Conservation (phyloP, 768 basidiomycete genomes). For the Crepidotus variabilis region DNA sequence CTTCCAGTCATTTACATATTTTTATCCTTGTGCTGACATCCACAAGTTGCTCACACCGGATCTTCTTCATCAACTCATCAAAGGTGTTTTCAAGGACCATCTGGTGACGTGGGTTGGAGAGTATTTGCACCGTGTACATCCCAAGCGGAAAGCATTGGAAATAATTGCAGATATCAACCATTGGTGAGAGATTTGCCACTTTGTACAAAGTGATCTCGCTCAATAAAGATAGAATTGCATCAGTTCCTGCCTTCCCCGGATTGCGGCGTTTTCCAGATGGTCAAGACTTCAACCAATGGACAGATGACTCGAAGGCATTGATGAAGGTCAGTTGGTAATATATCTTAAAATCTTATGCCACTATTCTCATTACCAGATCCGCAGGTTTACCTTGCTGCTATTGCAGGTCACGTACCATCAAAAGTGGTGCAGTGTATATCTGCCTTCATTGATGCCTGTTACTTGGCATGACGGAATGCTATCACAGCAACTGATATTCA, state of each 20-base stretch:
- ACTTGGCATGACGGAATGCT: slow-evolving; percentile 12
- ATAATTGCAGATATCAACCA: slow-evolving; percentile 7
- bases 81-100: slow-evolving; percentile 5
- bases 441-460: slow-evolving; percentile 7
- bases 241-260: background rate
- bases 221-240: background rate
- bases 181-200: slow-evolving; percentile 2
- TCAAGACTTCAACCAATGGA: slow-evolving; percentile 5
- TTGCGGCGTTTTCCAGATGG: slow-evolving; percentile 1
- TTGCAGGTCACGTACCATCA: slow-evolving; percentile 1
- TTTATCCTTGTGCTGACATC: slow-evolving; percentile 1
- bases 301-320: slow-evolving; percentile 13
- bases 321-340: slow-evolving; percentile 4
- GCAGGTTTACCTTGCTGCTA: slow-evolving; percentile 7
- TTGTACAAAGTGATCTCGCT: background rate
- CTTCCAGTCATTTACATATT: slow-evolving; percentile 7
- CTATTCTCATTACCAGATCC: background rate
- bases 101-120: slow-evolving; percentile 1
- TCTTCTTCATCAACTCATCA: slow-evolving; percentile 2
- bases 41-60: slow-evolving; percentile 4
- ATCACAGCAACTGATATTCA: slow-evolving; percentile 12
- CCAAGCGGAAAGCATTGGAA: background rate
- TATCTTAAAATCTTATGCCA: background rate
- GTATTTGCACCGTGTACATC: slow-evolving; percentile 1
- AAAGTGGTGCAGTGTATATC: background rate